A percentile compares a stretch with the other conserved stretches of the same genome.
Evolutionary conservation across 2,329 filamentous ascomycete genomes (phyloP).

Genomic region (Fusarium sp.): DNA sequence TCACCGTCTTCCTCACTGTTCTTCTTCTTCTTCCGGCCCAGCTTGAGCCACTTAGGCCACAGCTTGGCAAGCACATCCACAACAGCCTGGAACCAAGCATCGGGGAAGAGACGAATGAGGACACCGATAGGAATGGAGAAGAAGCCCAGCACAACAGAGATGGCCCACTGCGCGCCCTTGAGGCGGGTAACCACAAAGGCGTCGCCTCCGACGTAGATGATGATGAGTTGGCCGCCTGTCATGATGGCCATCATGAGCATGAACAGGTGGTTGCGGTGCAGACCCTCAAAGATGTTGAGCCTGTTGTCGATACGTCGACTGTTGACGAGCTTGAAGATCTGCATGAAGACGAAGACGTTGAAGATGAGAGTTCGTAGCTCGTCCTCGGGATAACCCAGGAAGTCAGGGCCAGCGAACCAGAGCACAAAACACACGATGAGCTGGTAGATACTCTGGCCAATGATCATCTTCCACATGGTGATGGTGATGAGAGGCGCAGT

Average conservation of each 20-base stretch:
- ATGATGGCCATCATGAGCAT: slow-evolving; percentile 53
- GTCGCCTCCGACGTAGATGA: slow-evolving; percentile 60
- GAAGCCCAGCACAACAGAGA: slow-evolving; percentile 83
- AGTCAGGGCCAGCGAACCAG: slow-evolving; percentile 71
- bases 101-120: slow-evolving; percentile 83
- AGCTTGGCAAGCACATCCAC: slow-evolving; percentile 27
- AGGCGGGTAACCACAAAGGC: slow-evolving; percentile 79
- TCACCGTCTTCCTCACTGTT: slow-evolving; percentile 26
- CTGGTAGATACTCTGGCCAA: slow-evolving; percentile 73
- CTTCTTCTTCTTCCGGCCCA: slow-evolving; percentile 37
- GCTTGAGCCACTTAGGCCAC: slow-evolving; percentile 37
- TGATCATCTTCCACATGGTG: slow-evolving; percentile 79
- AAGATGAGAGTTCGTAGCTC: slow-evolving; percentile 71
- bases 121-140: slow-evolving; percentile 82
- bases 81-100: slow-evolving; percentile 60
- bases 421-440: slow-evolving; percentile 71
- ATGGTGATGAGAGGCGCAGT: slow-evolving; percentile 80
- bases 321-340: slow-evolving; percentile 80
- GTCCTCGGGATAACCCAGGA: slow-evolving; percentile 66
- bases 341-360: slow-evolving; percentile 81
- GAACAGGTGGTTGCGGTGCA: slow-evolving; percentile 35
- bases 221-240: slow-evolving; percentile 40
- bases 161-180: slow-evolving; percentile 82
- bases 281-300: slow-evolving; percentile 90
- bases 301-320: slow-evolving; percentile 83